These are phyloP conservation scores for Vicia sativa DNA, from an alignment of 306 rosid species.

Conservation along the genomic window DNA sequence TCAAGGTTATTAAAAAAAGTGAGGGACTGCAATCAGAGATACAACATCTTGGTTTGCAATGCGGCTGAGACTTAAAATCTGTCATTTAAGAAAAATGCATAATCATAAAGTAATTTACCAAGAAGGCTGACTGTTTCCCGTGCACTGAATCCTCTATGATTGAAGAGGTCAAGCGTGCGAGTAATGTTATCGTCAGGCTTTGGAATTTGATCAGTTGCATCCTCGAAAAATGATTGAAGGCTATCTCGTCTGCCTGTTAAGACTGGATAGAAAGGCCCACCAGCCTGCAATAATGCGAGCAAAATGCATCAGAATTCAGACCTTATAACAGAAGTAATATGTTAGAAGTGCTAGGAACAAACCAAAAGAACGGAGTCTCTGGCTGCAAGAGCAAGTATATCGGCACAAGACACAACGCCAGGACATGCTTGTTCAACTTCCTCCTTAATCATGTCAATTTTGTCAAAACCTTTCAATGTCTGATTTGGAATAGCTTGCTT, in stretches of 20 bases:
- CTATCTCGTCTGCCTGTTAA: slow-evolving; percentile 80
- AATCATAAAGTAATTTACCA: slow-evolving; percentile 40
- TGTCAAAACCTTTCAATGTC: slow-evolving; percentile 54
- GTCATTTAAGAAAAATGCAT: background rate
- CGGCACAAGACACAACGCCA: slow-evolving; percentile 58
- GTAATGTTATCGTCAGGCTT: slow-evolving; percentile 64
- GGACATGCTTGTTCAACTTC: slow-evolving; percentile 60
- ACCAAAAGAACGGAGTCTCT: slow-evolving; percentile 61
- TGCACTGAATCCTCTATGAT: slow-evolving; percentile 66
- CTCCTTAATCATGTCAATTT: slow-evolving; percentile 54
- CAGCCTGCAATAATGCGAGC: slow-evolving; percentile 55
- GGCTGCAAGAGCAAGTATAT: slow-evolving; percentile 53
- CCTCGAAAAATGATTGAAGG: slow-evolving; percentile 50
- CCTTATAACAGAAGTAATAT: slow-evolving; percentile 13
- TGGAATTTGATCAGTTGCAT: slow-evolving; percentile 69
- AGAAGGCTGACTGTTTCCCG: slow-evolving; percentile 92
- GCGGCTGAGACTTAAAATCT: background rate
- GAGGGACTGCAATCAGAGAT: too few relatives aligned
- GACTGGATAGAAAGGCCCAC: slow-evolving; percentile 87
- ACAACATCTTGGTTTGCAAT: too few relatives aligned
- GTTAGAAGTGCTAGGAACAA: slow-evolving; percentile 32
- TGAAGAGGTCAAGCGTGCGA: slow-evolving; percentile 62
- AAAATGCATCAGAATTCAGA: slow-evolving; percentile 23
- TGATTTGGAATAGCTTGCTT: slow-evolving; percentile 82
- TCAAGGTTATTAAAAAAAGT: slow-evolving; percentile 6